These are phyloP conservation scores for Rosa chinensis DNA, from an alignment of 306 rosid species.

Conservation along the genomic window DNA sequence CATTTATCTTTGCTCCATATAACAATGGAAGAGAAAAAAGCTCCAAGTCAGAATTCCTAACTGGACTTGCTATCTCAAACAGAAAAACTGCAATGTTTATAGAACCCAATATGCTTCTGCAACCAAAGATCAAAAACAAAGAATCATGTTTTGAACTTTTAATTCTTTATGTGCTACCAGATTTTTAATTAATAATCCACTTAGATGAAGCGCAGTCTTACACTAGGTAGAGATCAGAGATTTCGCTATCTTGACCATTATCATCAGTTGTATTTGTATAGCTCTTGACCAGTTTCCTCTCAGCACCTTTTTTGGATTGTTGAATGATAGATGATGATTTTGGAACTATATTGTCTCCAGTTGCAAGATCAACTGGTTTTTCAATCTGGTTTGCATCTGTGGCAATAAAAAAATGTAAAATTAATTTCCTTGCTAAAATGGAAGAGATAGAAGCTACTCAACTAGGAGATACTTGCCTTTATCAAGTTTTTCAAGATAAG, in stretches of 20 bases:
- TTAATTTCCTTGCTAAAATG: background rate
- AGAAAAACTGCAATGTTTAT: conserved; percentile 81
- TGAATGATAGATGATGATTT: conserved; percentile 20
- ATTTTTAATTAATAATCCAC: background rate
- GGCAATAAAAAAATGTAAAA: background rate
- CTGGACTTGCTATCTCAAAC: conserved; percentile 93
- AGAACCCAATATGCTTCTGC: conserved; percentile 79
- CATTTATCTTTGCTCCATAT: conserved; percentile 87
- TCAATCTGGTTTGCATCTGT: conserved; percentile 34
- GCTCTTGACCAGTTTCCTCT: conserved; percentile 16
- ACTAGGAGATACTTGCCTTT: conserved; percentile 32
- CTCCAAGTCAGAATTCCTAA: conserved; percentile 57
- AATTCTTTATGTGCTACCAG: background rate
- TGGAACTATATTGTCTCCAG: conserved; percentile 31
- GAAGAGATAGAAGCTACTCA: background rate
- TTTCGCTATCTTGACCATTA: conserved; percentile 33
- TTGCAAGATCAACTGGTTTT: conserved; percentile 13
- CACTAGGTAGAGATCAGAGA: conserved; percentile 62
- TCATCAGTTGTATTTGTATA: conserved; percentile 24
- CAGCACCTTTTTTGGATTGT: conserved; percentile 22
- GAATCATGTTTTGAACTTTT: conserved; percentile 6
- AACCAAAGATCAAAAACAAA: conserved; percentile 28
- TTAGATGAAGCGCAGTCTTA: conserved; percentile 25
- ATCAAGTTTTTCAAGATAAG: conserved; percentile 63
- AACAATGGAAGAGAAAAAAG: conserved; percentile 68